phyloP scores from a whole-genome alignment of 345 rosid genomes.

The Citrus unshiu region DNA sequence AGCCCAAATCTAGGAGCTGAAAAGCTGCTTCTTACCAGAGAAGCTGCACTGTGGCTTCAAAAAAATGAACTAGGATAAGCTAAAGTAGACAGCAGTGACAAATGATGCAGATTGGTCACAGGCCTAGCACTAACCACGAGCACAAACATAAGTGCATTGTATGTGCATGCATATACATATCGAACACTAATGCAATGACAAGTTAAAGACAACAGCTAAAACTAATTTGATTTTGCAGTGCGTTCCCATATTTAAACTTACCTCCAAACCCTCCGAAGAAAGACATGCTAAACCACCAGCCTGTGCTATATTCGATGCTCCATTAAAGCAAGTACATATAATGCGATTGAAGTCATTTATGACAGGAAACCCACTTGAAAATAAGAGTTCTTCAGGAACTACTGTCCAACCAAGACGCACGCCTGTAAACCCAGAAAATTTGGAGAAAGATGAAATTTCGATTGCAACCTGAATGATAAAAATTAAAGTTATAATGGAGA shows the following conservation, averaged over 20 bases:
- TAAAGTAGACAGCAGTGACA: too few relatives aligned
- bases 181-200: background rate
- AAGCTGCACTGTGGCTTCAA: too few relatives aligned
- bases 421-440: constrained; percentile 88
- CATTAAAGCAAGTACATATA: constrained; percentile 78
- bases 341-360: constrained; percentile 67
- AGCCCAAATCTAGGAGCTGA: too few relatives aligned
- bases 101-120: too few relatives aligned
- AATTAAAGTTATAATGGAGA: background rate
- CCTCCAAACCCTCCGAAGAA: constrained; percentile 41
- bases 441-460: constrained; percentile 85
- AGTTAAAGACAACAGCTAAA: background rate
- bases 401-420: constrained; percentile 90
- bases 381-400: constrained; percentile 70
- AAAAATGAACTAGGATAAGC: too few relatives aligned
- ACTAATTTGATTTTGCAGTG: background rate
- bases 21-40: too few relatives aligned
- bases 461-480: constrained; percentile 58
- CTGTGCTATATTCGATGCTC: constrained; percentile 77
- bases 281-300: constrained; percentile 88
- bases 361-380: constrained; percentile 62
- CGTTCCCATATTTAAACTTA: background rate
- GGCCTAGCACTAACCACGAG: too few relatives aligned
- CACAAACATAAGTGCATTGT: too few relatives aligned
- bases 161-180: too few relatives aligned